Evolutionary conservation across 352 stramenopile genomes (phyloP), one percentile per base, ranked within the genome.

Genomic region (Elongisporangium undulatum): DNA sequence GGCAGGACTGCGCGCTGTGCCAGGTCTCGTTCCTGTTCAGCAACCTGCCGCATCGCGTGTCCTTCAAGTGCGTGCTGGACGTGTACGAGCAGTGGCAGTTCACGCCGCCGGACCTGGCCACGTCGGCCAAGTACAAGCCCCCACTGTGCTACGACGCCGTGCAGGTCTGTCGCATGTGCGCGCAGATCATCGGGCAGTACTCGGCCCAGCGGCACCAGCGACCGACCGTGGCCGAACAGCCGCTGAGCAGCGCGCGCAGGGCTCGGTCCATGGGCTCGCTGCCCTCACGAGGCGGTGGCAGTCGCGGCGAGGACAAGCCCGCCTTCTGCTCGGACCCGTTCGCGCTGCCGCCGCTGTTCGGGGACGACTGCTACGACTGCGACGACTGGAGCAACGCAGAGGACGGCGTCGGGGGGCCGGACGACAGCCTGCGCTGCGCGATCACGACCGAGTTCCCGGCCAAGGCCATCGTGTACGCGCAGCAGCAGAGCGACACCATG

Each of bases 11-110:
- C 50, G 82, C 76, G 26, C 64, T 92, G 7, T 92, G 82, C 39
- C 68, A 82, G 17, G 75, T 84, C 41, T 39, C 69, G 10, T 87
- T 82, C 58, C 53, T 90, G 17, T 64, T 66, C 41, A 67, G 75
- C 49, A 92, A 90, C 34, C 58, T 92, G 55, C 79, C 82, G 39
- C 71, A 87, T 49, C 71, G 72, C n/a, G 80, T 92, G 58, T 87
- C 77, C 48, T 92, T 90, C 66, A 82, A 84, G 56, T 87, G 82
- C 62, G 75, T 92, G 67, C 83, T 92, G 76, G 82, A 90, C 51
- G 70, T 92, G 24, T 77, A 92, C 45, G 67, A 72, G 6, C 57
- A 71, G 53, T 92, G 82, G 82, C 51, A 67, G 7, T 90, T 85
- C 60, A 60, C 64, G 3, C 72, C 82, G 10, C 76, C 72, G 16